These are phyloP conservation scores for Gossypium longicalyx DNA, from an alignment of 345 rosid species.

Conservation along the genomic window DNA sequence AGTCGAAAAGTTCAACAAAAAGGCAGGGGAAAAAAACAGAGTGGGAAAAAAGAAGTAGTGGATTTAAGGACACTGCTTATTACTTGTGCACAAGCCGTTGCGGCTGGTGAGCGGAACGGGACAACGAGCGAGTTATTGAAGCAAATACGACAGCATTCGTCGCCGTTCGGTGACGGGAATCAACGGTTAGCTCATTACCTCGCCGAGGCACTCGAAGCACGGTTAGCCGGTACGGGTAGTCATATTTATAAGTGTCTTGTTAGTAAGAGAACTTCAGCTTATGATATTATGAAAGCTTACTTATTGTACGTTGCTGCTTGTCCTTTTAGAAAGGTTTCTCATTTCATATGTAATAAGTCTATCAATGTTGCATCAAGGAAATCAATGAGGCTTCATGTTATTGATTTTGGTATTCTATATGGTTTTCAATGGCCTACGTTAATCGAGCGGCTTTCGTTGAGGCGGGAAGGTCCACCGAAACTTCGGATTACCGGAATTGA, in stretches of 20 bases:
- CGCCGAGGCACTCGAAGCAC: constrained; percentile 79
- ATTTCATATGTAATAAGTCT: constrained; percentile 51
- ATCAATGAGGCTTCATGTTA: constrained; percentile 59
- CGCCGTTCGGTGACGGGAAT: constrained; percentile 76
- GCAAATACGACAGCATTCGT: constrained; percentile 76
- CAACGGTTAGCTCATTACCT: constrained; percentile 87
- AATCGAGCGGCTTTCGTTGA: constrained; percentile 54
- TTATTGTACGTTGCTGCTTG: constrained; percentile 63
- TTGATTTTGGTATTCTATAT: constrained; percentile 88
- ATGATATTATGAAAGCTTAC: constrained; percentile 75
- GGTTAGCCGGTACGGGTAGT: constrained; percentile 73
- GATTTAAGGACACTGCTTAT: constrained; percentile 77
- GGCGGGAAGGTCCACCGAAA: constrained; percentile 62
- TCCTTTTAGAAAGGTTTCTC: constrained; percentile 77
- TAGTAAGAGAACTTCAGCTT: constrained; percentile 63
- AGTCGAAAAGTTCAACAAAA: constrained; percentile 32
- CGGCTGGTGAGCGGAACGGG: constrained; percentile 58
- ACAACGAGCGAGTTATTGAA: constrained; percentile 64
- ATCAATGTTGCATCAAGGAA: constrained; percentile 42
- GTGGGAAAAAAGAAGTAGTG: constrained; percentile 59
- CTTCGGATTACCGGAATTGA: constrained; percentile 89
- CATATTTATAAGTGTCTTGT: constrained; percentile 59
- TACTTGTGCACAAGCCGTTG: constrained; percentile 85
- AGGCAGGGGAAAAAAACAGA: constrained; percentile 45
- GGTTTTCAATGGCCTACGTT: constrained; percentile 96